Percentiles rank a stretch among this genome's conserved stretches.
phyloP scores from a whole-genome alignment of 345 rosid genomes.

The Acer yangbiense region DNA sequence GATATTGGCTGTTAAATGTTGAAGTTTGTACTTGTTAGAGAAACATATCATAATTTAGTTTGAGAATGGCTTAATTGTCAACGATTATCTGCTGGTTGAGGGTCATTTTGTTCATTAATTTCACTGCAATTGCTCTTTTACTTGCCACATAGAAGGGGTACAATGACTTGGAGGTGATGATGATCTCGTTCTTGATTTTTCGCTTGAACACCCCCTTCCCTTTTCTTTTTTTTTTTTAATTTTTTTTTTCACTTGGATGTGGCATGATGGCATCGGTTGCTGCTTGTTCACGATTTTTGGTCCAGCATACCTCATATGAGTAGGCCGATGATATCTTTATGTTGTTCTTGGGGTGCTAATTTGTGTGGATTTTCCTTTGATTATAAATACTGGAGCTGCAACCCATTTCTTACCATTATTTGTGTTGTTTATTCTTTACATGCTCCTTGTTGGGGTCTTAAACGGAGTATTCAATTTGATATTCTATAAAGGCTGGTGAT shows the following conservation, averaged over 20 bases:
- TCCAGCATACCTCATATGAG: slow-evolving; percentile 1
- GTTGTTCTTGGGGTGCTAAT: background rate
- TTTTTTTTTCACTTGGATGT: background rate
- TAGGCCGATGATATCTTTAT: background rate
- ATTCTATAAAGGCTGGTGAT: slow-evolving; percentile 69
- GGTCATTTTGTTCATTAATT: background rate
- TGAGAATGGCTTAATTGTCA: background rate
- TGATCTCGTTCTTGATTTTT: background rate
- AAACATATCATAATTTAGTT: background rate
- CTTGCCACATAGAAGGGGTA: background rate
- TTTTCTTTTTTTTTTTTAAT: too few relatives aligned
- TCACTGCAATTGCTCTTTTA: background rate
- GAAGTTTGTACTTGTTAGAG: background rate
- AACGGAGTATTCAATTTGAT: slow-evolving; percentile 2
- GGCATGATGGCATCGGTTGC: background rate
- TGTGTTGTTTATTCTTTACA: background rate
- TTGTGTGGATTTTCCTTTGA: too few relatives aligned
- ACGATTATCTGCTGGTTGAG: background rate
- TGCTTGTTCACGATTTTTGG: background rate
- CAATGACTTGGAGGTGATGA: background rate
- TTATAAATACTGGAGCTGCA: background rate
- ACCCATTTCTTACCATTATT: background rate
- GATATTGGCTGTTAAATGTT: slow-evolving; percentile 3
- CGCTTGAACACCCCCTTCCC: background rate
- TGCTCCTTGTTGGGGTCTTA: background rate